Percentiles rank a stretch among this genome's conserved stretches.
Evolutionary conservation across 2,329 filamentous ascomycete genomes (phyloP).

Genomic region (Capronia coronata): DNA sequence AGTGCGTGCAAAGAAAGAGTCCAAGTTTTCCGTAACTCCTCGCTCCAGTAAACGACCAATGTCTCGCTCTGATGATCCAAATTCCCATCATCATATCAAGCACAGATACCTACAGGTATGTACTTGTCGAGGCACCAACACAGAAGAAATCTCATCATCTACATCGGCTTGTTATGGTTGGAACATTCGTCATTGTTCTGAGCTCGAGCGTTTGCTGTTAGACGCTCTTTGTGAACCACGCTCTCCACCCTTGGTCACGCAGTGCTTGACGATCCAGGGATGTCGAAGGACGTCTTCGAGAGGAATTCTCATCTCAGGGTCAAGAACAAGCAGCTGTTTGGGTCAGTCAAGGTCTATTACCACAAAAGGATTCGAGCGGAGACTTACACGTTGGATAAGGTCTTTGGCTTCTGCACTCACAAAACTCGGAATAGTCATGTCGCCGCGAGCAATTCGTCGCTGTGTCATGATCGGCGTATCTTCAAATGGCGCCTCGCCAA

Average conservation of each 20-base stretch:
- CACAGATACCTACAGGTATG: too few species aligned
- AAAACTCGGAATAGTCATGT: conserved; percentile 88
- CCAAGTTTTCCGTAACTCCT: background rate
- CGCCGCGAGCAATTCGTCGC: conserved; percentile 74
- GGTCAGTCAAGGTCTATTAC: conserved; percentile 25
- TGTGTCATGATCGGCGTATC: conserved; percentile 94
- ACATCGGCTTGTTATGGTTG: background rate
- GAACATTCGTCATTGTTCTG: background rate
- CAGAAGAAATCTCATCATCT: background rate
- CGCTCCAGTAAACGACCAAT: background rate
- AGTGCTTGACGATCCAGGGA: conserved; percentile 97
- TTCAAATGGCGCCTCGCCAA: conserved; percentile 94
- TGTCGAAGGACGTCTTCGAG: conserved; percentile 83
- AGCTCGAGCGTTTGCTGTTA: conserved; percentile 6
- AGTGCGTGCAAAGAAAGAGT: too few species aligned
- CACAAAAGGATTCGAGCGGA: background rate
- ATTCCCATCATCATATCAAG: too few species aligned
- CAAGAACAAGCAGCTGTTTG: conserved; percentile 70
- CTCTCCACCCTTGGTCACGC: conserved; percentile 35
- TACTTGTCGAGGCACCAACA: too few species aligned
- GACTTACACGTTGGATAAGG: conserved; percentile 76
- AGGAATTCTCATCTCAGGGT: conserved; percentile 86
- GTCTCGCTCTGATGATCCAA: background rate
- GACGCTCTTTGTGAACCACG: conserved; percentile 18
- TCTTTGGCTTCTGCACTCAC: conserved; percentile 86